Evolutionary conservation across 1,284 basidiomycete species (phyloP).

Genomic region (Rhodotorula sp.): DNA sequence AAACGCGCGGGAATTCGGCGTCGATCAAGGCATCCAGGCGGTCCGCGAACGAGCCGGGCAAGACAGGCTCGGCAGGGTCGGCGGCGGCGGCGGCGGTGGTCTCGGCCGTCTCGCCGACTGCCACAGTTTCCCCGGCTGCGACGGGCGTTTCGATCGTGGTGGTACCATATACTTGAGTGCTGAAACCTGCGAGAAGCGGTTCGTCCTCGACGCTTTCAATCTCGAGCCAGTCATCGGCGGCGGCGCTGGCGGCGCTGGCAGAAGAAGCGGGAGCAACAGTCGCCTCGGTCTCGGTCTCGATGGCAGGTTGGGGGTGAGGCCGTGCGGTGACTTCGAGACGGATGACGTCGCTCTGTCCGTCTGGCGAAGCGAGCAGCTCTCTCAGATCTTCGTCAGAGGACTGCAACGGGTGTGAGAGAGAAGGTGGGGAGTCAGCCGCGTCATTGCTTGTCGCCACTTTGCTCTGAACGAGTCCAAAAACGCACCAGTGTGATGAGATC

Average conservation of each 20-base stretch:
- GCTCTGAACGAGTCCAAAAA: too few relatives aligned
- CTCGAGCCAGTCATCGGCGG: neutral
- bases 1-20: neutral
- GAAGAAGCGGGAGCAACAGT: too few relatives aligned
- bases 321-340: neutral
- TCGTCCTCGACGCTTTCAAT: slow-evolving; percentile 3
- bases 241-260: too few relatives aligned
- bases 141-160: neutral
- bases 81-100: neutral
- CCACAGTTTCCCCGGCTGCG: too few relatives aligned
- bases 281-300: neutral
- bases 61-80: neutral
- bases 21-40: neutral
- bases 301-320: neutral
- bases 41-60: neutral
- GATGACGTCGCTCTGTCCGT: too few relatives aligned
- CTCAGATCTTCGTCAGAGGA: slow-evolving; percentile 6
- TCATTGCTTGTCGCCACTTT: neutral
- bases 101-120: neutral
- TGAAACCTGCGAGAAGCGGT: neutral
- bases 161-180: neutral
- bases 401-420: neutral
- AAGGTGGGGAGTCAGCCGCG: neutral
- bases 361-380: neutral
- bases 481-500: slow-evolving; percentile 11